Evolutionary conservation across 768 basidiomycete genomes (phyloP).

Genomic region (Kwoniella sp.): DNA sequence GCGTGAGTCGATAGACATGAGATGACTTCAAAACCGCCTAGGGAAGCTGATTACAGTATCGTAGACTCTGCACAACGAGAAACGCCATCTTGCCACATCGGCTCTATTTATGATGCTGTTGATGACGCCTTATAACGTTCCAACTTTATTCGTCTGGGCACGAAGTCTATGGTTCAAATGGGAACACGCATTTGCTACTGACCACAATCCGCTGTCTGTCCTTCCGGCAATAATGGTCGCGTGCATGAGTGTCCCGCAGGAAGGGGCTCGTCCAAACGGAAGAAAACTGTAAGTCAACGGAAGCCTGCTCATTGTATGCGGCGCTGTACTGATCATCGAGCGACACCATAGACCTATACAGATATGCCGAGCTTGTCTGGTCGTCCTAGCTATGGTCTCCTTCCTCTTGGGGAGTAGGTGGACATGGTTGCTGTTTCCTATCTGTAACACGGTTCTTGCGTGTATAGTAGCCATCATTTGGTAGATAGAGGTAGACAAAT

Average conservation of each 20-base stretch:
- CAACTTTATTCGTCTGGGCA: slow-evolving; percentile 84
- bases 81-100: slow-evolving; percentile 53
- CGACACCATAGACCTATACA: not conserved
- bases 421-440: slow-evolving; percentile 18
- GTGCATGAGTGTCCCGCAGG: slow-evolving; percentile 1
- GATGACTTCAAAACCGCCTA: too few species aligned
- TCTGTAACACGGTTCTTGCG: slow-evolving; percentile 5
- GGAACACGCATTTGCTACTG: slow-evolving; percentile 76
- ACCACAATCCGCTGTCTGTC: slow-evolving; percentile 60
- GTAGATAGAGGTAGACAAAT: not conserved
- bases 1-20: slow-evolving; percentile 1
- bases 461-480: not conserved
- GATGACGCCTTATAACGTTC: slow-evolving; percentile 74
- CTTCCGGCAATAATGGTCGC: slow-evolving; percentile 24
- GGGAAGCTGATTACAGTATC: not conserved
- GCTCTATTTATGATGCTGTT: slow-evolving; percentile 75
- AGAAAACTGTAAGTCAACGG: slow-evolving; percentile 17
- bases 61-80: not conserved
- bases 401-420: slow-evolving; percentile 15
- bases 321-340: not conserved
- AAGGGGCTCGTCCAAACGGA: not conserved
- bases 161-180: slow-evolving; percentile 77
- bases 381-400: slow-evolving; percentile 4
- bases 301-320: too few species aligned
- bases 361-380: not conserved